A percentile compares a stretch with the other conserved stretches of the same genome.
phyloP scores from a whole-genome alignment of 805 yeast genomes.

The Hermanozyma aechmeae region DNA sequence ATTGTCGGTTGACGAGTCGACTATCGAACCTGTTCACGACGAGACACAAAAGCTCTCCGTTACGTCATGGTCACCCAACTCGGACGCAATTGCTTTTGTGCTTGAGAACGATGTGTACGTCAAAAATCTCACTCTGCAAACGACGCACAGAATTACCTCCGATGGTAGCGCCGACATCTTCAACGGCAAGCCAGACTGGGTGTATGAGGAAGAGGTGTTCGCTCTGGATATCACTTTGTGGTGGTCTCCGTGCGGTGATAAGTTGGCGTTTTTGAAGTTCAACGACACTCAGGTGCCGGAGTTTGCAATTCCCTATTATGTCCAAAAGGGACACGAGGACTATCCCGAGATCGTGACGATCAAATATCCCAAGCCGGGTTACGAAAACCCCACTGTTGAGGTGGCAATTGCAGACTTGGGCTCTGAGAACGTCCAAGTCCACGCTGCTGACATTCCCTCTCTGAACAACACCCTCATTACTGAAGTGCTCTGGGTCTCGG shows the following conservation, averaged over 20 bases:
- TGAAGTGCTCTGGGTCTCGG: constrained; percentile 51
- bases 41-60: constrained; percentile 8
- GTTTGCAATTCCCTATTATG: constrained; percentile 68
- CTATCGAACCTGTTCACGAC: constrained; percentile 7
- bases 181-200: constrained; percentile 93
- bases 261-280: constrained; percentile 53
- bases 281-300: constrained; percentile 70
- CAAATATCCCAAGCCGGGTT: constrained; percentile 77
- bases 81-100: constrained; percentile 57
- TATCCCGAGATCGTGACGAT: constrained; percentile 48
- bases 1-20: constrained; percentile 7
- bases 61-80: constrained; percentile 71
- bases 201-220: constrained; percentile 84
- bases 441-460: constrained; percentile 5
- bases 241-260: constrained; percentile 80
- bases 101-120: constrained; percentile 61
- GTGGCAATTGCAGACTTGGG: constrained; percentile 1
- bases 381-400: constrained; percentile 58
- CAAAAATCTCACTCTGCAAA: constrained; percentile 22
- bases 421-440: constrained; percentile 1
- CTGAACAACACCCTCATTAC: constrained; percentile 40
- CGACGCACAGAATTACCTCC: constrained; percentile 42
- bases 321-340: constrained; percentile 35
- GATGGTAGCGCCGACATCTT: constrained; percentile 68
- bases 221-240: constrained; percentile 63